phyloP scores from a whole-genome alignment of 148 eudicot genomes.

The Amaranthus palmeri region DNA sequence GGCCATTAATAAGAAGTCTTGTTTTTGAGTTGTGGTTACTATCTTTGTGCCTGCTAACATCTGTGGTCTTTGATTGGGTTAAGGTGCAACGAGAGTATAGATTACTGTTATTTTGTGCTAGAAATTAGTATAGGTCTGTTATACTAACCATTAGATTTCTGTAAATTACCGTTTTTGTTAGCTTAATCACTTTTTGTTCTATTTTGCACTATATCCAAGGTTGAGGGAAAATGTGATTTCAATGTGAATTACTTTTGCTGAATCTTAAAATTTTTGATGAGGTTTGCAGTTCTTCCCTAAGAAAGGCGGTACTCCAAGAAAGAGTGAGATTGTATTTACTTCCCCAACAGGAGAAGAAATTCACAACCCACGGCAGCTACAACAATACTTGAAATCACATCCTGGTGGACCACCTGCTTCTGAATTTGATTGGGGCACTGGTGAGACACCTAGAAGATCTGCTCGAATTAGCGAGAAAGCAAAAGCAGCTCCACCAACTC shows the following conservation, averaged over 20 bases:
- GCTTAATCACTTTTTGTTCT: background rate
- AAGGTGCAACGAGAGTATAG: background rate
- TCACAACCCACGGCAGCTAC: constrained; percentile 59
- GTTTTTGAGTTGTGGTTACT: background rate
- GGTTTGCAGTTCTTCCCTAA: constrained; percentile 61
- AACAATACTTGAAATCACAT: constrained; percentile 78
- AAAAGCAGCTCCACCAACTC: constrained; percentile 39
- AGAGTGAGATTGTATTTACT: constrained; percentile 66
- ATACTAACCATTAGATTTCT: background rate
- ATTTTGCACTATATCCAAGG: background rate
- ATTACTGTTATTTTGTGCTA: too few relatives aligned
- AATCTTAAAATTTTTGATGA: constrained; percentile 1
- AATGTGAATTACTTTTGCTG: background rate
- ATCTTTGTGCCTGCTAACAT: background rate
- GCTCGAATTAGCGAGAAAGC: constrained; percentile 73
- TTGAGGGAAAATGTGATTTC: background rate
- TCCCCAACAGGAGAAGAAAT: constrained; percentile 93
- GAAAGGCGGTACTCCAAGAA: constrained; percentile 71
- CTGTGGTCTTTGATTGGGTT: background rate
- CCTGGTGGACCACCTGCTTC: constrained; percentile 66
- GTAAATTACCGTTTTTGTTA: background rate
- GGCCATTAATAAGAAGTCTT: background rate
- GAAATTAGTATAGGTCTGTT: too few relatives aligned
- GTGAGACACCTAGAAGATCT: constrained; percentile 87
- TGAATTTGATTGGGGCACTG: constrained; percentile 88